A percentile compares a stretch with the other conserved stretches of the same genome.
These are phyloP conservation scores for Arthrobotrys musiformis DNA, from an alignment of 2,329 filamentous ascomycete species.

Conservation along the genomic window DNA sequence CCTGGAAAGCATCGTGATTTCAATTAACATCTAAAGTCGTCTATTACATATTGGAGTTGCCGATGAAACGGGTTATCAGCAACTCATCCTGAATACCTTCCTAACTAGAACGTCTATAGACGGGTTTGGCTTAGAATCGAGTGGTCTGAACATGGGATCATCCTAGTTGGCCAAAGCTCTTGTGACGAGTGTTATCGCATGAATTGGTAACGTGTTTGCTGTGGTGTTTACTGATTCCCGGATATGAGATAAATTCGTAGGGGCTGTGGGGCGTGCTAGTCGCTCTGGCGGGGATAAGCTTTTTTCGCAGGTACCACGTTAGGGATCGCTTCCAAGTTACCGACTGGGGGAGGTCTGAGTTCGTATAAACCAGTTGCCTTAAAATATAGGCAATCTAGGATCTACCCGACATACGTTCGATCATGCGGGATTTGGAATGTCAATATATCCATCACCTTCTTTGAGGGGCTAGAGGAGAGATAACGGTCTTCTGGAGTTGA, in stretches of 20 bases:
- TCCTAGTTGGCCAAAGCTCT: background rate
- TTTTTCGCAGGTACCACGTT: slow-evolving; percentile 22
- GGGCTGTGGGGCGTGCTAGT: background rate
- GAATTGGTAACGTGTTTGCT: slow-evolving; percentile 31
- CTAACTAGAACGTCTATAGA: slow-evolving; percentile 4
- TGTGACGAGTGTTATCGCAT: slow-evolving; percentile 33
- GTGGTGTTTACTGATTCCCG: slow-evolving; percentile 7
- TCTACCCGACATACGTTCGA: slow-evolving; percentile 13
- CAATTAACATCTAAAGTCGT: background rate
- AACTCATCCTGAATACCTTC: slow-evolving; percentile 24
- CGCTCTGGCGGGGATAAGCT: slow-evolving; percentile 20
- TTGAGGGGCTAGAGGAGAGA: slow-evolving; percentile 8
- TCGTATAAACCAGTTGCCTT: slow-evolving; percentile 21
- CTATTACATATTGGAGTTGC: slow-evolving; percentile 7
- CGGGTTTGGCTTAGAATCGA: slow-evolving; percentile 10
- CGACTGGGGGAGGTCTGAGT: slow-evolving; percentile 32
- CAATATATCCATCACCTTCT: slow-evolving; percentile 14
- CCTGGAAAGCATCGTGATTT: background rate
- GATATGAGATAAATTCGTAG: slow-evolving; percentile 5
- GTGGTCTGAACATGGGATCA: background rate
- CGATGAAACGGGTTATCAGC: slow-evolving; percentile 38
- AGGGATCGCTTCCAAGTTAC: slow-evolving; percentile 29
- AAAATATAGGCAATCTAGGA: slow-evolving; percentile 24
- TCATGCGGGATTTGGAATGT: slow-evolving; percentile 37
- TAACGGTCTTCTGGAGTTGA: background rate